Evolutionary conservation across 2,329 filamentous ascomycete genomes (phyloP).

Genomic region (Colletotrichum tanaceti): DNA sequence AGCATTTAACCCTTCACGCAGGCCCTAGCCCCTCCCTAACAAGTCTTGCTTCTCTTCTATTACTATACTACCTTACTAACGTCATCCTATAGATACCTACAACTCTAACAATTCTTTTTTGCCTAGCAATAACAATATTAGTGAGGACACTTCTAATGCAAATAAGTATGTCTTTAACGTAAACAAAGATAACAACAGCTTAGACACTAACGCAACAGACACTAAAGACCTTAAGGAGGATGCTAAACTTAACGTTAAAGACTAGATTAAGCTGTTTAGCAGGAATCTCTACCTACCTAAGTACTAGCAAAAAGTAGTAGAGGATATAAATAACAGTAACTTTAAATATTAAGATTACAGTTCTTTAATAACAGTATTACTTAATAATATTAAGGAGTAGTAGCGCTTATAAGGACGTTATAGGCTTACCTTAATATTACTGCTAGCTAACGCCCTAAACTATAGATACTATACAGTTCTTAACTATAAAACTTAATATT

Average conservation of each 20-base stretch:
- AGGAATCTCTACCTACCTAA: constrained; percentile 40
- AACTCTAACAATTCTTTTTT: neutral
- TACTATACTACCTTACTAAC: neutral
- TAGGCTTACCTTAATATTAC: neutral
- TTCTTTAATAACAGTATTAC: neutral
- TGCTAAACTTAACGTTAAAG: constrained; percentile 22
- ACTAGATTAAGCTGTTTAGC: constrained; percentile 38
- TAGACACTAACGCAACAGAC: neutral
- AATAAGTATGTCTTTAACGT: neutral
- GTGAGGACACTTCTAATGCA: neutral
- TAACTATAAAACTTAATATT: neutral
- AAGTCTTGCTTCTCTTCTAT: neutral
- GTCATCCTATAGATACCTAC: neutral
- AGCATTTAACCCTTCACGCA: too few species aligned
- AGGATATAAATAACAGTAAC: neutral
- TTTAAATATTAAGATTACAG: constrained; percentile 6
- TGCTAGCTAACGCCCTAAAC: neutral
- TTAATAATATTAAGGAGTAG: neutral
- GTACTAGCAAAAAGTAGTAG: constrained; percentile 35
- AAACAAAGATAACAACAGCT: neutral
- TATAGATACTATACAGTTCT: neutral
- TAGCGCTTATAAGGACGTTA: neutral
- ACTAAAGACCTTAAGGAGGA: neutral
- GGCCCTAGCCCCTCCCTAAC: neutral
- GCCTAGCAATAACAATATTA: neutral